Base-by-base conservation (phyloP, 169 alveolate species). In the Hepatocystis sp. region DNA sequence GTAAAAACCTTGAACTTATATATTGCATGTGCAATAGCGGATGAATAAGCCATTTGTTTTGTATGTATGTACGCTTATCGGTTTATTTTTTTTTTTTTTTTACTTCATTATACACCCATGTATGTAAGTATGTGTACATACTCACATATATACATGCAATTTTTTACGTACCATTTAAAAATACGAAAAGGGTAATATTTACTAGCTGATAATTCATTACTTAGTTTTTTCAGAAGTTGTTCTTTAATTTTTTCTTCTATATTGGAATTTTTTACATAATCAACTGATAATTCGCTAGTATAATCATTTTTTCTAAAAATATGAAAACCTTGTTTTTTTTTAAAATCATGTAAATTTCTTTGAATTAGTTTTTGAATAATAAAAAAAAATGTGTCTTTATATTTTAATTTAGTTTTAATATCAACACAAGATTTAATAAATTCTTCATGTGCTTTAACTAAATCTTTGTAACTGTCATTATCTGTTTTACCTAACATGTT, bases 381-480 rank as follows among this genome's bases (percentile, higher is more conserved):
- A 64, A 81, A 56, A 81, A 81, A 81, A 56, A 81, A 81, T 19
- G 13, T 47, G 63, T 81, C 89, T 52, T 81, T 81, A 81, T 81
- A 81, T 81, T 64, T 81, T 32, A 81, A 64, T 81, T 81, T 81
- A 47, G 61, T 49, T 52, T 81, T 81, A 40, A 81, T 81, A 55
- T 81, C 89, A 10, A 8, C 63, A 63, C 60, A 32, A 5, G 68
- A 21, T 23, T 49, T 40, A 34, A 81, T 46, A 42, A 56, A 63
- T 19, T 60, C 89, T 21, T 81, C 89, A 32, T 81, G 89, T 2
- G 66, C 34, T 66, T 81, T 81, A 39, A 64, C 67, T 56, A 81
- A 49, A 7, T 61, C 61, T 30, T 81, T 81, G 65, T 63, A 81
- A n/a, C 63, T 60, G 30, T 60, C 84, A 49, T 25, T 63, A 2